Conservation (phyloP, 345 rosid species). For the Syzygium oleosum region DNA sequence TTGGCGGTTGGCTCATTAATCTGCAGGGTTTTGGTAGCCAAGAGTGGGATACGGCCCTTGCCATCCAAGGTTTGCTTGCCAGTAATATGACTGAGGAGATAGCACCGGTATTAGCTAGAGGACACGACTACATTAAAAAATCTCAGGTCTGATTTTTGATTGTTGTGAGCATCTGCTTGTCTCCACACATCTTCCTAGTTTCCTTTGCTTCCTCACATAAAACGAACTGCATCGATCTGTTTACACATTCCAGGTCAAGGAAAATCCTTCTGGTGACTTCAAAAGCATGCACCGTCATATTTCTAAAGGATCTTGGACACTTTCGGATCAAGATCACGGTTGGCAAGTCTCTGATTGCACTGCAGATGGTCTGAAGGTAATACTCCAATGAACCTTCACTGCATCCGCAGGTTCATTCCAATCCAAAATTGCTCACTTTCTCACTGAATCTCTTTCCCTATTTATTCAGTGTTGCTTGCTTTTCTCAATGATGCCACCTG, state of each 20-base stretch:
- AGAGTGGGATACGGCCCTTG: slow-evolving; percentile 44
- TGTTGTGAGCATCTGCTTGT: neutral
- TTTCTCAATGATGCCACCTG: slow-evolving; percentile 29
- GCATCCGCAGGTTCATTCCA: neutral
- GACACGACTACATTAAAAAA: slow-evolving; percentile 24
- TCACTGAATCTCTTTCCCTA: neutral
- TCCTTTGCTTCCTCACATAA: neutral
- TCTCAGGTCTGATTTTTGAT: slow-evolving; percentile 30
- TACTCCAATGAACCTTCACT: neutral
- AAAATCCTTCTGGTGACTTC: slow-evolving; percentile 35
- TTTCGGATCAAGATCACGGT: slow-evolving; percentile 39
- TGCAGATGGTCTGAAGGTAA: slow-evolving; percentile 32
- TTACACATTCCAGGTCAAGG: slow-evolving; percentile 9
- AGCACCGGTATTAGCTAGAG: slow-evolving; percentile 17
- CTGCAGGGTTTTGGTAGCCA: slow-evolving; percentile 53
- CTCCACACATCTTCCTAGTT: neutral
- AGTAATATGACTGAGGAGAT: slow-evolving; percentile 25
- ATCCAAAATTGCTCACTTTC: neutral
- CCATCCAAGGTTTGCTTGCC: slow-evolving; percentile 36
- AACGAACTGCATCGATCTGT: neutral
- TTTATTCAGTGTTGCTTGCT: slow-evolving; percentile 26
- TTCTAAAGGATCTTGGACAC: slow-evolving; percentile 44
- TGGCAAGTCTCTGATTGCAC: slow-evolving; percentile 47
- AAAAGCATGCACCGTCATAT: slow-evolving; percentile 26
- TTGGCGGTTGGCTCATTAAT: neutral